Evolutionary conservation across 192 early-diverging fungal genomes (phyloP).

Genomic region (Polychytrium aggregatum): DNA sequence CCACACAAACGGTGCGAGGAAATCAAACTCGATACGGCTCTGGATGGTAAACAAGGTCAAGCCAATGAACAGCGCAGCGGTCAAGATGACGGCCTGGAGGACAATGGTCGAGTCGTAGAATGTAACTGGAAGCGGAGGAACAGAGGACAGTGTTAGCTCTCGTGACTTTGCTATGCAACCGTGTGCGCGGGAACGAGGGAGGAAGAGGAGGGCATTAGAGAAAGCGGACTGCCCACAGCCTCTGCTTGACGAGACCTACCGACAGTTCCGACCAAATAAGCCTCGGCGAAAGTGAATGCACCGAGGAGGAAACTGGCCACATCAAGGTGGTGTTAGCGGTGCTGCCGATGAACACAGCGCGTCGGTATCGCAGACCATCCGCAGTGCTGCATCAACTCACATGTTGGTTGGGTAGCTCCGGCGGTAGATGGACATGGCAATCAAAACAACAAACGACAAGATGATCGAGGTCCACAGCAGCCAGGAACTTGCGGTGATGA

Average conservation of each 20-base stretch:
- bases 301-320: conserved; percentile 42
- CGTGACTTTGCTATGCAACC: no score
- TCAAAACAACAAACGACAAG: conserved; percentile 29
- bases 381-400: no score
- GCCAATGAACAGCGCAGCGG: conserved; percentile 53
- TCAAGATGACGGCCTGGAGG: conserved; percentile 59
- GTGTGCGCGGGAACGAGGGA: no score
- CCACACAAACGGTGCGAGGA: conserved; percentile 17
- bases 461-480: conserved; percentile 40
- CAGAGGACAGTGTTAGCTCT: no score
- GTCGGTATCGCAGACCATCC: no score
- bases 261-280: conserved; percentile 29
- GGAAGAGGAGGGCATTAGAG: no score
- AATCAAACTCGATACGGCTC: conserved; percentile 10
- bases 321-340: no score
- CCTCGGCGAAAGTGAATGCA: conserved; percentile 47
- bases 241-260: no score
- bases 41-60: conserved; percentile 71
- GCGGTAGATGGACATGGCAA: conserved; percentile 43
- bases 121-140: no score
- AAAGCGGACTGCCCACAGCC: no score
- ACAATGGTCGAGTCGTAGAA: conserved; percentile 45
- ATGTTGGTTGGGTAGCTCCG: conserved; percentile 52
- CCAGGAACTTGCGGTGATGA: conserved; percentile 32
- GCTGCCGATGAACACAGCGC: no score